Base-by-base conservation (phyloP, 2,329 filamentous ascomycete genomes). In the Colletotrichum nymphaeae region DNA sequence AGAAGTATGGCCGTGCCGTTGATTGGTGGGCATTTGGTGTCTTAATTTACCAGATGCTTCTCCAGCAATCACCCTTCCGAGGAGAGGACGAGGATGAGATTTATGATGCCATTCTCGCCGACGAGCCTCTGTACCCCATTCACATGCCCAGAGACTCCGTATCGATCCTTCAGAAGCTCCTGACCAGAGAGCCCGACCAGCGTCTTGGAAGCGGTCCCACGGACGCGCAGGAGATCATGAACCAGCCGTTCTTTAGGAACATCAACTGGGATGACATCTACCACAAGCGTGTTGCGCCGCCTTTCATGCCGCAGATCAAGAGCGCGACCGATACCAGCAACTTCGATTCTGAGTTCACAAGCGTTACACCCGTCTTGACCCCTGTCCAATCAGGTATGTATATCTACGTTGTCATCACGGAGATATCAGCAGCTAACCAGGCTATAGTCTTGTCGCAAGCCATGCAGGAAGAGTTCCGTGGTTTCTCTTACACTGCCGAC, bases 11-110 rank as follows among this genome's bases (percentile, higher is more conserved):
- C 58, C 93, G 97, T 72, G 95, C 97, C 19, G 97, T 99, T 56
- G 97, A 99, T 83, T 99, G 97, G 97, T 99, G 97, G 97, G 97
- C 97, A 7, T 99, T 99, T 84, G 97, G 97, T 82, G 97, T 99
- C 37, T 86, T 99, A 78, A 99, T 99, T 79, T 99, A 99, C 86
- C 97, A 99, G 84, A 99, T 99, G 97, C 93, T 99, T 70, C 91
- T 99, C 62, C 97, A 99, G 81, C 97, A 99, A 83, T 98, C 96
- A 35, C 97, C 97, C 0, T 99, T 99, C 93, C 93, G 97, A 78
- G 97, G 97, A 79, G 97, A 99, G 83, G 97, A 99, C 78, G 97
- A 99, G 81, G 97, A 99, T 81, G 97, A 99, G 84, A 99, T 99
- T 76, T 99, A 99, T 86, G 97, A 99, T 79, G 96, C 97, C 46